phyloP scores from a whole-genome alignment of 2,329 filamentous ascomycete genomes.

The Scedosporium boydii region DNA sequence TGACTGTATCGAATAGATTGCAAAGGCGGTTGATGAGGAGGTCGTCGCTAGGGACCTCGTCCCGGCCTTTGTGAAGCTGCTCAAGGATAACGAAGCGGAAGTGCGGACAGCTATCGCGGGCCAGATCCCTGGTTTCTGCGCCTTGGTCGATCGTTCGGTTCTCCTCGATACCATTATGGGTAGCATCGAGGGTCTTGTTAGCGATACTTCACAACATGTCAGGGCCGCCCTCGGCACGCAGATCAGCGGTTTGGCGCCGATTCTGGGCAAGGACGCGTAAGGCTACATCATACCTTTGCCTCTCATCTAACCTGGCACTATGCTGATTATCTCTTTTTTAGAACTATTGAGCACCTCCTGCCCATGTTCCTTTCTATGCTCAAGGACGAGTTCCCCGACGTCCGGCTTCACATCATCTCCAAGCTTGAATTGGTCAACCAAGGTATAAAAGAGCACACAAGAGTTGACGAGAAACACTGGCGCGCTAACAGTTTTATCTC shows the following conservation, averaged over 20 bases:
- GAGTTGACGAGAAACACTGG: background rate
- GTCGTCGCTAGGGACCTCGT: constrained; percentile 90
- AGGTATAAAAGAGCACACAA: constrained; percentile 39
- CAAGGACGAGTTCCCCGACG: constrained; percentile 98
- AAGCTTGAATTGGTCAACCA: constrained; percentile 98
- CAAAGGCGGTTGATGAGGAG: constrained; percentile 96
- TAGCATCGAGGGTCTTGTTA: constrained; percentile 90
- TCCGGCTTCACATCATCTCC: constrained; percentile 98
- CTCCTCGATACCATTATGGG: constrained; percentile 95
- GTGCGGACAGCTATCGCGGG: constrained; percentile 94
- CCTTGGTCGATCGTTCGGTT: constrained; percentile 74
- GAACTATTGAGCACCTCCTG: constrained; percentile 89
- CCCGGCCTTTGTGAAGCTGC: constrained; percentile 90
- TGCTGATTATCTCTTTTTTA: constrained; percentile 22
- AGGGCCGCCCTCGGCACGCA: constrained; percentile 91
- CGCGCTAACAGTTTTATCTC: constrained; percentile 10
- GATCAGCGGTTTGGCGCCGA: constrained; percentile 92
- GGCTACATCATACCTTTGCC: constrained; percentile 19
- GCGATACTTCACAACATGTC: constrained; percentile 93
- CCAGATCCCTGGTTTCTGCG: constrained; percentile 96
- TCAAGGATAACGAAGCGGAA: constrained; percentile 97
- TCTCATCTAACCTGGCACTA: constrained; percentile 10
- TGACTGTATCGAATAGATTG: constrained; percentile 52
- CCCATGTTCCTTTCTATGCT: constrained; percentile 99
- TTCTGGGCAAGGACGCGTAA: constrained; percentile 95